These are phyloP conservation scores for Psilocybe cubensis DNA, from an alignment of 768 basidiomycete genomes.

Conservation along the genomic window DNA sequence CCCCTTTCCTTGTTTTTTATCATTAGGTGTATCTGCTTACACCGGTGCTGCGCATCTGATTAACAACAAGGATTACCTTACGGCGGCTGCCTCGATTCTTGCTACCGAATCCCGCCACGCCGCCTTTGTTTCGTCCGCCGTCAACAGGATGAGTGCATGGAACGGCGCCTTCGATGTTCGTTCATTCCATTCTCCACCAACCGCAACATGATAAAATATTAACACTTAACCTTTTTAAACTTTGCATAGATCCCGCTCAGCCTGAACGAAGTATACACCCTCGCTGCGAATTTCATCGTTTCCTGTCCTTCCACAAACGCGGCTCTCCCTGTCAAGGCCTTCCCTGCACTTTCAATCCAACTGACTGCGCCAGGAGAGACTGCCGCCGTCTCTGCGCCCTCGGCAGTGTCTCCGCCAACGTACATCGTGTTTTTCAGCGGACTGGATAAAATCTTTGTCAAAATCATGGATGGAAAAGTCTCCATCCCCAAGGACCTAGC, in stretches of 20 bases:
- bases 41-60: constrained; percentile 56
- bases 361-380: constrained; percentile 28
- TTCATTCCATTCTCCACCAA: not conserved
- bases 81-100: constrained; percentile 59
- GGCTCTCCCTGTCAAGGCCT: constrained; percentile 50
- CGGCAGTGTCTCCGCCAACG: constrained; percentile 21
- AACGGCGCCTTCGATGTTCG: constrained; percentile 49
- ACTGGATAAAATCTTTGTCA: constrained; percentile 37
- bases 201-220: too few species aligned
- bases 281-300: constrained; percentile 52
- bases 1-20: not conserved
- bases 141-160: constrained; percentile 49
- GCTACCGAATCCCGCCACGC: constrained; percentile 64
- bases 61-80: constrained; percentile 46
- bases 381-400: constrained; percentile 12
- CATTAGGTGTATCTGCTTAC: constrained; percentile 50
- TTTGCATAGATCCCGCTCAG: constrained; percentile 23
- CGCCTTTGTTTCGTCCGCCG: constrained; percentile 53
- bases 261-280: constrained; percentile 33
- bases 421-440: constrained; percentile 49
- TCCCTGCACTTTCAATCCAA: constrained; percentile 47
- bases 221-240: not conserved
- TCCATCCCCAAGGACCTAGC: constrained; percentile 38
- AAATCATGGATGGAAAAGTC: constrained; percentile 30
- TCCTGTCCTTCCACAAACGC: constrained; percentile 60